Evolutionary conservation across 2,329 filamentous ascomycete genomes (phyloP).

Genomic region (Catunica adiposa): DNA sequence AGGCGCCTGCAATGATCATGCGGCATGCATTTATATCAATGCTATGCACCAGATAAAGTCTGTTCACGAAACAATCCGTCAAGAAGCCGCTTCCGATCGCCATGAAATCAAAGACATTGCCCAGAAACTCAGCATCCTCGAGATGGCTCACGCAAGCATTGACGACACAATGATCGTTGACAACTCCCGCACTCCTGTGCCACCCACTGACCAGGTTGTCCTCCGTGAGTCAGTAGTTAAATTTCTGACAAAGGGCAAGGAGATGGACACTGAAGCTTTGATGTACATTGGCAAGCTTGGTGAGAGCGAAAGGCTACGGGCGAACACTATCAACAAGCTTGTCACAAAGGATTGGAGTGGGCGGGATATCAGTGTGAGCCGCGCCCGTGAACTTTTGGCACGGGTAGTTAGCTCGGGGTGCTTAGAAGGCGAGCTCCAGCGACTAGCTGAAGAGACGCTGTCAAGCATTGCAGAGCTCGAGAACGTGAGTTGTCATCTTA

Average conservation of each 20-base stretch:
- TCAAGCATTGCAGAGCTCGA: slow-evolving; percentile 12
- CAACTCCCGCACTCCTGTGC: neutral
- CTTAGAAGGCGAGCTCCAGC: slow-evolving; percentile 7
- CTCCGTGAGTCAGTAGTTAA: slow-evolving; percentile 5
- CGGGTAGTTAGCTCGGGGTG: slow-evolving; percentile 6
- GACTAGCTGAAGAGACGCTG: slow-evolving; percentile 4
- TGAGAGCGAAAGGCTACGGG: slow-evolving; percentile 6
- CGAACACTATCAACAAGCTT: slow-evolving; percentile 8
- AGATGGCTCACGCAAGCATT: slow-evolving; percentile 8
- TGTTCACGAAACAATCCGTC: neutral
- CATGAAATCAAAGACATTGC: slow-evolving; percentile 4
- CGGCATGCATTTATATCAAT: slow-evolving; percentile 23
- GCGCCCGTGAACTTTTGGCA: slow-evolving; percentile 8
- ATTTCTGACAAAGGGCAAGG: slow-evolving; percentile 5
- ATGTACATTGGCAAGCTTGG: slow-evolving; percentile 6
- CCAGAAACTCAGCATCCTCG: slow-evolving; percentile 9
- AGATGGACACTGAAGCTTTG: slow-evolving; percentile 4
- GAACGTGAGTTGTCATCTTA: slow-evolving; percentile 8
- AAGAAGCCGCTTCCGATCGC: slow-evolving; percentile 5
- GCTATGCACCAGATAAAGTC: slow-evolving; percentile 20
- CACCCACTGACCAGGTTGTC: neutral
- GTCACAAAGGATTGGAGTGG: slow-evolving; percentile 8
- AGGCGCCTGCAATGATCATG: slow-evolving; percentile 12
- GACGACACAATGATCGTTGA: slow-evolving; percentile 5
- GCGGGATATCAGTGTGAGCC: slow-evolving; percentile 10